Evolutionary conservation across 768 basidiomycete genomes (phyloP).

Genomic region (Lactarius sanguifluus): DNA sequence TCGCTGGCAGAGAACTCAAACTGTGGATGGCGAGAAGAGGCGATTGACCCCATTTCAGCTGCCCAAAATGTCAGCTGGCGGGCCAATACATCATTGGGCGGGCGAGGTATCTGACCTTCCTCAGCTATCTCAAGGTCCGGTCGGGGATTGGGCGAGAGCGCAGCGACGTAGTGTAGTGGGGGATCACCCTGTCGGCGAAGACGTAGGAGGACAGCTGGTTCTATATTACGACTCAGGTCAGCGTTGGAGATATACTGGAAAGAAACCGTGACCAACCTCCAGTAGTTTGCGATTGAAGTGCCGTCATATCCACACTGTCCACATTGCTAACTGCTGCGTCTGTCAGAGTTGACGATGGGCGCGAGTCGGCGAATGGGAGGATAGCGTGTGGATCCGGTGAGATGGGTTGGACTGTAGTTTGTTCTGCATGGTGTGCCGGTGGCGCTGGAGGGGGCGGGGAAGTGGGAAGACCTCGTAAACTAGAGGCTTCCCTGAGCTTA

Average conservation of each 20-base stretch:
- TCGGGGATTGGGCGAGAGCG: background rate
- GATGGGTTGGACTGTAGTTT: background rate
- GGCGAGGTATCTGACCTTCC: background rate
- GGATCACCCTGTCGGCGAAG: background rate
- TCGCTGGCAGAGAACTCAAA: background rate
- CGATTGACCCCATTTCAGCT: background rate
- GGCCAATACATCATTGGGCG: background rate
- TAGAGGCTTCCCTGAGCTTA: background rate
- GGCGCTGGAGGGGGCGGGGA: background rate
- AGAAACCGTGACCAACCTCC: background rate
- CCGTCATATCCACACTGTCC: background rate
- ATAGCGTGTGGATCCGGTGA: background rate
- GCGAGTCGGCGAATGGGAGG: background rate
- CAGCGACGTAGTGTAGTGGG: background rate
- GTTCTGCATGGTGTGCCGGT: background rate
- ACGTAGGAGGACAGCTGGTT: background rate
- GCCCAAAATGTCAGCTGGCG: background rate
- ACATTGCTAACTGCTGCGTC: background rate
- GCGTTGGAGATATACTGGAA: background rate
- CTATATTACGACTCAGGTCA: background rate
- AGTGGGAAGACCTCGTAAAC: background rate
- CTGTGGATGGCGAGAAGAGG: background rate
- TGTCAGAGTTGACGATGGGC: background rate
- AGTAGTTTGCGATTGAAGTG: slow-evolving; percentile 1
- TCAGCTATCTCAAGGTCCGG: background rate